Evolutionary conservation across 257 asterid species (phyloP), one percentile per base, ranked within the genome.

Genomic region (Fraxinus pennsylvanica): DNA sequence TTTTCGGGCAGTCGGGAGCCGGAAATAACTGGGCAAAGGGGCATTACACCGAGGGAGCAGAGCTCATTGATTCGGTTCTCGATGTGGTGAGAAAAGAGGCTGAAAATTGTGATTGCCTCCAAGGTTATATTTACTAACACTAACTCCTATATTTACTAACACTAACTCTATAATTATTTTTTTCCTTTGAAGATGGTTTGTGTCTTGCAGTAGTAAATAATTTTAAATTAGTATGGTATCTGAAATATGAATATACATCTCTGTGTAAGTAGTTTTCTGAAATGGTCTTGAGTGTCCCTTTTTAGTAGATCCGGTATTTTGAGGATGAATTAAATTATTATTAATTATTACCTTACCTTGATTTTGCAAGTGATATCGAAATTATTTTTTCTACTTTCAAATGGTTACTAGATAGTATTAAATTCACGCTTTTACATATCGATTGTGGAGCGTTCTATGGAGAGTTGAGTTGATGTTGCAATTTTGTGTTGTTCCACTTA

Each of bases 21-120:
- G 92, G 92, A 9, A 91, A 89, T 47, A 89, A 89, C 65, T 88
- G 94, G 97, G 94, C 94, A 14, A 90, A 91, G 73, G 94, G 97
- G 7, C 96, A 91, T 72, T 91, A 91, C 27, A 90, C 96, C 0
- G 96, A 91, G 59, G 97, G 97, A 17, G 97, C 94, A 3, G 97
- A 90, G 85, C 84, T 91, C 68, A 91, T 91, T 73, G 97, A 91
- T 65, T 91, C 97, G 33, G 97, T 90, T 41, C 90, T 91, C 36
- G 97, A 91, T 81, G 94, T 90, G 45, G 94, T 91, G 19, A 80
- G 97, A 78, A 91, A 91, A 76, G 94, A 91, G 81, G 97, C 97
- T 15, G 97, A 90, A 83, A 90, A 91, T 39, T 90, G 94, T 75
- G 97, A 91, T 47, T 91, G 94, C 74, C 86, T 90, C 43, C 97